Conservation (phyloP, 176 grass and related monocot genomes). For the Areca catechu region DNA sequence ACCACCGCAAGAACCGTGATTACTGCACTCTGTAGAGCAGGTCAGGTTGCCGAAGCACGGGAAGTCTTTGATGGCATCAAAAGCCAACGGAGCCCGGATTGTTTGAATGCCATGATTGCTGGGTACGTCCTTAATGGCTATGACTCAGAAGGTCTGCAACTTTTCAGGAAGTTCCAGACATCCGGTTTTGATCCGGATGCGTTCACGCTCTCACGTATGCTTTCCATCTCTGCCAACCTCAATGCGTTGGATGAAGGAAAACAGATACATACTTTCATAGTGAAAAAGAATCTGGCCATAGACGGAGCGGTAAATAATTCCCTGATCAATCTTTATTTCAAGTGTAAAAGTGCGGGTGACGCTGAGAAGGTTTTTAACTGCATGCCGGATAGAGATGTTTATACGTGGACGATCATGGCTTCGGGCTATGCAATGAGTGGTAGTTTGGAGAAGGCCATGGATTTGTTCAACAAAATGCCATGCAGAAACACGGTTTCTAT, state of each 20-base stretch:
- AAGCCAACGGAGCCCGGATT: neutral
- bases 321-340: constrained; percentile 17
- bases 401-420: constrained; percentile 13
- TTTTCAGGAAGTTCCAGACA: constrained; percentile 7
- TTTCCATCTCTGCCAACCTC: neutral
- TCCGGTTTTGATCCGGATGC: constrained; percentile 1
- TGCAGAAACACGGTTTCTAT: constrained; percentile 18
- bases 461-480: constrained; percentile 14
- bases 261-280: constrained; percentile 10
- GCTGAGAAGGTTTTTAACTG: constrained; percentile 9
- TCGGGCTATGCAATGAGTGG: constrained; percentile 4
- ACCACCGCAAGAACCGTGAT: neutral
- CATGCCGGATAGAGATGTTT: constrained; percentile 16
- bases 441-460: constrained; percentile 7
- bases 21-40: neutral
- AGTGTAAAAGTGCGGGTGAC: neutral
- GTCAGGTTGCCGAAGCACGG: neutral
- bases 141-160: neutral
- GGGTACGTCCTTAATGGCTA: neutral
- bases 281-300: constrained; percentile 15
- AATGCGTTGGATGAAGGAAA: constrained; percentile 7
- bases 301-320: constrained; percentile 12
- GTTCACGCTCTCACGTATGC: constrained; percentile 4
- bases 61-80: neutral
- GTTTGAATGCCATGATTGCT: constrained; percentile 1